Conservation (phyloP, 441 rosid genomes). For the Jatropha podagrica region DNA sequence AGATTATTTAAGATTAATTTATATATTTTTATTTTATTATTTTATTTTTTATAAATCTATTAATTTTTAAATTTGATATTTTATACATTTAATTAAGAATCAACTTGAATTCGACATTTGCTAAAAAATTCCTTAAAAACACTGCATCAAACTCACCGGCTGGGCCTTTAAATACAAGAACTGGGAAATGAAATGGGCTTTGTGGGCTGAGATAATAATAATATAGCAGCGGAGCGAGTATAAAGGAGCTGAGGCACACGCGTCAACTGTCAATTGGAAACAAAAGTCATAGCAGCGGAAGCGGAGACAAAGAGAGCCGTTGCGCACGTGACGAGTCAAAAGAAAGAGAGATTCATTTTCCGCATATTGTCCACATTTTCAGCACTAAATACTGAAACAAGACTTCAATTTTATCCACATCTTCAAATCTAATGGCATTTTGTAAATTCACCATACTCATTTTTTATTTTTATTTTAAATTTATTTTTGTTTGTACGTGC, state of each 20-base stretch:
- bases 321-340: slow-evolving; percentile 1
- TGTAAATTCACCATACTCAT: neutral
- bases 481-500: neutral
- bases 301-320: neutral
- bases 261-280: neutral
- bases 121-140: no score
- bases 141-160: no score
- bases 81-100: no score
- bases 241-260: neutral
- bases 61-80: no score
- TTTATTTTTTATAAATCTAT: no score
- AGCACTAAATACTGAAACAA: neutral
- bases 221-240: neutral
- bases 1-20: no score
- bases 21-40: no score
- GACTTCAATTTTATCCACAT: neutral
- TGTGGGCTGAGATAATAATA: neutral
- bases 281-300: no score
- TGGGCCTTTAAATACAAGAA: neutral
- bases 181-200: neutral
- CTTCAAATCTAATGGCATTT: neutral
- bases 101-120: no score
- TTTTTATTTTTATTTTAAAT: neutral
- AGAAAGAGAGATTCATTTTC: neutral
- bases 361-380: slow-evolving; percentile 1